Evolutionary conservation across 2,329 filamentous ascomycete genomes (phyloP).

Genomic region (Aspergillus tamarii): DNA sequence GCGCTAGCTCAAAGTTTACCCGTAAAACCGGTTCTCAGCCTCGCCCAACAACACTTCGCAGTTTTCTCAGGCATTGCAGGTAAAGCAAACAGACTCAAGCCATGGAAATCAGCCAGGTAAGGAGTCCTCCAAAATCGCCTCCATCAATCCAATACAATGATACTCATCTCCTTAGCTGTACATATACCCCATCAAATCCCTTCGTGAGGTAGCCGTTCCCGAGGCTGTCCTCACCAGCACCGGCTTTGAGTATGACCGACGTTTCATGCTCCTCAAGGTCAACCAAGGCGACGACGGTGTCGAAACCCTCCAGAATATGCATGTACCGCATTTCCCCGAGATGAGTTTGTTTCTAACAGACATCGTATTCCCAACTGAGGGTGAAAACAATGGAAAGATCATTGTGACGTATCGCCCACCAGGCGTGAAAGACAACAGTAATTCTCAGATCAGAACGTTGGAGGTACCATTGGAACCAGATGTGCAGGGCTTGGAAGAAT

Average conservation of each 20-base stretch:
- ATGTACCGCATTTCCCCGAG: conserved; percentile 60
- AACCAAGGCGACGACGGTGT: conserved; percentile 29
- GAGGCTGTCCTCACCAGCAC: conserved; percentile 60
- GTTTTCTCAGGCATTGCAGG: neutral
- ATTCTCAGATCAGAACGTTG: conserved; percentile 37
- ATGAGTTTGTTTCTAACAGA: conserved; percentile 67
- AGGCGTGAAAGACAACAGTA: conserved; percentile 19
- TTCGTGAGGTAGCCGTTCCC: conserved; percentile 63
- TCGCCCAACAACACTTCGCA: neutral
- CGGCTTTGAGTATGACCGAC: conserved; percentile 68
- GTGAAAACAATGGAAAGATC: conserved; percentile 36
- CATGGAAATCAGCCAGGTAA: conserved; percentile 43
- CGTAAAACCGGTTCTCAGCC: neutral
- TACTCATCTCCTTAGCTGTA: conserved; percentile 56
- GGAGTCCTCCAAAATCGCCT: conserved; percentile 20
- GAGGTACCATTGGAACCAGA: conserved; percentile 62
- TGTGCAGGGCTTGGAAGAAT: conserved; percentile 46
- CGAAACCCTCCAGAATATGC: conserved; percentile 57
- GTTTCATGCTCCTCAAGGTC: conserved; percentile 69
- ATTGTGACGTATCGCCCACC: conserved; percentile 44
- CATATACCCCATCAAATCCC: conserved; percentile 74
- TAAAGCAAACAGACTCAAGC: conserved; percentile 28
- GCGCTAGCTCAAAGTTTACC: no score
- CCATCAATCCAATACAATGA: neutral
- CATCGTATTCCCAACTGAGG: conserved; percentile 42